These are phyloP conservation scores for Cyclotella atomus DNA, from an alignment of 108 stramenopile genomes.

Conservation along the genomic window DNA sequence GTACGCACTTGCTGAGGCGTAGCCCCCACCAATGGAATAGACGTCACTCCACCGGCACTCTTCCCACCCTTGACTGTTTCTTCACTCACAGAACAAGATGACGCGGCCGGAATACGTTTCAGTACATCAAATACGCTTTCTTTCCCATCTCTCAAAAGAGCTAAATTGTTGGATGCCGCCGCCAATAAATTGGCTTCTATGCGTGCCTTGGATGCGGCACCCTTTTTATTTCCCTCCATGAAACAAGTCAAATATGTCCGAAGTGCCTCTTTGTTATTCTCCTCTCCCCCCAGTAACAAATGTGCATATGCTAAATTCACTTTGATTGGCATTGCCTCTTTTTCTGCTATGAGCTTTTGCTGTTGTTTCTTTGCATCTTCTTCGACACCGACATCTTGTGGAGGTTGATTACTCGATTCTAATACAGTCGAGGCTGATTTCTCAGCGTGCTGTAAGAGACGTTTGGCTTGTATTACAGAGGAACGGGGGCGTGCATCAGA, in stretches of 20 bases:
- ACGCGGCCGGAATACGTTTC: conserved; percentile 41
- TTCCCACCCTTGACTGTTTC: conserved; percentile 5
- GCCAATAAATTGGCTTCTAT: conserved; percentile 35
- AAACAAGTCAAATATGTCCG: conserved; percentile 37
- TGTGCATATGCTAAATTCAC: conserved; percentile 48
- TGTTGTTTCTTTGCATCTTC: conserved; percentile 13
- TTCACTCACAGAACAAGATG: conserved; percentile 33
- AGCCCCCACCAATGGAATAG: conserved; percentile 47
- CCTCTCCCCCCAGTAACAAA: conserved; percentile 42
- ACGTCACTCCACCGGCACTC: not conserved
- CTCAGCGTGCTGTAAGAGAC: conserved; percentile 41
- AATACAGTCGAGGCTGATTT: conserved; percentile 38
- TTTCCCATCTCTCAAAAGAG: conserved; percentile 46
- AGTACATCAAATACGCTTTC: conserved; percentile 47
- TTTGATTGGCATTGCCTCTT: conserved; percentile 45
- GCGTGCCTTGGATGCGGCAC: not conserved
- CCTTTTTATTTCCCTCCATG: conserved; percentile 12
- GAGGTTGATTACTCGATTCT: conserved; percentile 22
- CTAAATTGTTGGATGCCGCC: conserved; percentile 47
- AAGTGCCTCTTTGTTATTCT: conserved; percentile 39
- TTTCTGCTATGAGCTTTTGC: conserved; percentile 22
- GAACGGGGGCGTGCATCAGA: conserved; percentile 29
- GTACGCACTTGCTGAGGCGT: conserved; percentile 54
- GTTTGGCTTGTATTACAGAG: conserved; percentile 28
- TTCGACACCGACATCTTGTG: conserved; percentile 8